Conservation (phyloP, 495 filamentous ascomycete genomes). For the Hypoxylon fragiforme region DNA sequence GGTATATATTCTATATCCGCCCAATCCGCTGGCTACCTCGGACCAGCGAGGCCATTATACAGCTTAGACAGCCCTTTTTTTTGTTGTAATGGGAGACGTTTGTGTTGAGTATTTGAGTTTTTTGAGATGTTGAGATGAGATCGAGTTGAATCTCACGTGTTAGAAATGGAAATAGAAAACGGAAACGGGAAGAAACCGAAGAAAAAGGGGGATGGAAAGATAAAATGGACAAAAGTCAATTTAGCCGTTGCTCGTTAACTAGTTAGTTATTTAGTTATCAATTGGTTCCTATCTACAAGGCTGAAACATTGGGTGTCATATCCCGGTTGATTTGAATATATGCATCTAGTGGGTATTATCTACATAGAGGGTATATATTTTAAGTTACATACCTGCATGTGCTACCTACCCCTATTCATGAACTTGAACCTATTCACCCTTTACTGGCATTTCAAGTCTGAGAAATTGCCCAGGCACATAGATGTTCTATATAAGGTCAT, state of each 20-base stretch:
- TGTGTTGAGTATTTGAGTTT: too few relatives aligned
- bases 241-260: constrained; percentile 29
- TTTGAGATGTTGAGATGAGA: constrained; percentile 1
- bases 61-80: too few relatives aligned
- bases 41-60: constrained; percentile 34
- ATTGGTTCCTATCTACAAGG: constrained; percentile 23
- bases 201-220: neutral
- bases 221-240: constrained; percentile 25
- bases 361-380: too few relatives aligned
- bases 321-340: neutral
- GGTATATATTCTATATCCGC: constrained; percentile 28
- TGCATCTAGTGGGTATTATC: neutral
- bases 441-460: too few relatives aligned
- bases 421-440: too few relatives aligned
- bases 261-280: constrained; percentile 1
- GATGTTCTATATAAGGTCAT: too few relatives aligned
- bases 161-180: constrained; percentile 10
- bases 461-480: too few relatives aligned
- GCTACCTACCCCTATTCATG: too few relatives aligned
- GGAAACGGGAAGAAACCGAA: neutral
- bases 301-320: constrained; percentile 25
- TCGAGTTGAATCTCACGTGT: constrained; percentile 2
- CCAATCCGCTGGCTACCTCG: constrained; percentile 30
- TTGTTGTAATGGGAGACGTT: too few relatives aligned
- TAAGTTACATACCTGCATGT: too few relatives aligned